Base-by-base conservation (phyloP, 371 early-diverging fungal genomes). In the Apophysomyces ossiformis region DNA sequence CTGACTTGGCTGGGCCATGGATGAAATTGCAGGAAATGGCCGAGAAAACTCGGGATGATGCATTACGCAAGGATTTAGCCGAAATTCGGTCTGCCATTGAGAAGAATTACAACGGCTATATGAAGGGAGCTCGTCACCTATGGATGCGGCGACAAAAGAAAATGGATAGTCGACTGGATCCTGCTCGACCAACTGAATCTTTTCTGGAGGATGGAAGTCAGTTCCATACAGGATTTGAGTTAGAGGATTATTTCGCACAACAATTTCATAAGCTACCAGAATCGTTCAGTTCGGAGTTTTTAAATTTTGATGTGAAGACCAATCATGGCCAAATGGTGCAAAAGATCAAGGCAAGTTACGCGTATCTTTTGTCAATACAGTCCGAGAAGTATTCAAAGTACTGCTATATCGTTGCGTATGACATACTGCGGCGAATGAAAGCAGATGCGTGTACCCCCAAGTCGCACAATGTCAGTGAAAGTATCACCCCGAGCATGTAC, bases 371-470 rank as follows among this genome's bases (percentile, higher is more conserved):
- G 11, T 59, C 47, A 18, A 56, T 65, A 2, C 32, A 37, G 1
- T 1, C 50, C 6, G 45, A 50, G 37, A 75, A 75, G 37, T 72
- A 71, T 37, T 47, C 46, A 3, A 75, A 69, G 43, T 75, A 71
- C 12, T 67, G 69, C n/a, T 75, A 75, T 57, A 47, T 71, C n/a
- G 72, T 75, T 1, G 75, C 72, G 2, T 75, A 60, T 46, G 72
- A 75, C 47, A 37, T 44, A 15, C 32, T 75, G 32, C 37, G 75
- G 54, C 37, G 75, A n/a, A 71, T 75, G 15, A 75, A 75, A n/a
- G 69, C 72, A 45, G 61, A 61, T 26, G 39, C 61, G 6, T 61
- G 43, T 44, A 26, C 44, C 36, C 43, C 39, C 13, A 61, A 45
- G 7, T 26, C n/a, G 11, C 36, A 36, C 9, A 13, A 44, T 44